Percentiles rank a stretch among this genome's conserved stretches.
These are phyloP conservation scores for Ustilago shanxiensis DNA, from an alignment of 1,284 basidiomycete genomes.

Conservation along the genomic window DNA sequence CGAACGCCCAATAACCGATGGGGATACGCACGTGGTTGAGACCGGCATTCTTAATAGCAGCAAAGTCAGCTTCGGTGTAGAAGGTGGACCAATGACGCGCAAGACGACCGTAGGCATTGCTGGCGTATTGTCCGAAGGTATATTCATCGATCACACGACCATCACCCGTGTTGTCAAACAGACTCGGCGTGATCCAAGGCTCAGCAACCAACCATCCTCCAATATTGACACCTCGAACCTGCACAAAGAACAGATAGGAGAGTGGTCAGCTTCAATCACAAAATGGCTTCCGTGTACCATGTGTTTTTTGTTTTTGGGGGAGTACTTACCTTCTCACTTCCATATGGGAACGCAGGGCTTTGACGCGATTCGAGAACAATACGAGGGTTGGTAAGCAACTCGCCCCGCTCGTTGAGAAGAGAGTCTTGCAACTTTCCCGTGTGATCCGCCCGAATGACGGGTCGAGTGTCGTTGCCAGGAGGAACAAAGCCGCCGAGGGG, in stretches of 20 bases:
- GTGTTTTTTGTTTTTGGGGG: too few species aligned
- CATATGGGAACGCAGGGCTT: constrained; percentile 48
- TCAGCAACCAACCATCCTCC: constrained; percentile 69
- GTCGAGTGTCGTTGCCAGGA: constrained; percentile 38
- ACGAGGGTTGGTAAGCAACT: constrained; percentile 36
- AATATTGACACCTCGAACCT: constrained; percentile 68
- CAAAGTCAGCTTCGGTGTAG: constrained; percentile 84
- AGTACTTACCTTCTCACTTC: constrained; percentile 35
- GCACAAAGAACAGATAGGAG: background rate
- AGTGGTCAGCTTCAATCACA: background rate
- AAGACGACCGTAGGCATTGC: constrained; percentile 60
- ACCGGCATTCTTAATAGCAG: constrained; percentile 73
- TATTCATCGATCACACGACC: constrained; percentile 79
- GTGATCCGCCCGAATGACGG: constrained; percentile 37
- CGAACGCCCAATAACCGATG: constrained; percentile 93
- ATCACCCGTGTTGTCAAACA: constrained; percentile 73
- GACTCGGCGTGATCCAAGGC: constrained; percentile 65
- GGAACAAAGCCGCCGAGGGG: constrained; percentile 25
- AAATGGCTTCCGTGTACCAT: too few species aligned
- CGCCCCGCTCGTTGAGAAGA: constrained; percentile 42
- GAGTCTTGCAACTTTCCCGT: constrained; percentile 39
- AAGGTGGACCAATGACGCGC: constrained; percentile 81
- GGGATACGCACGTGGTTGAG: constrained; percentile 84
- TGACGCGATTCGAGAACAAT: constrained; percentile 45
- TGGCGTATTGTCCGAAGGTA: constrained; percentile 79